phyloP scores from a whole-genome alignment of 1,139 yeast genomes.

The Taphrina sp. region DNA sequence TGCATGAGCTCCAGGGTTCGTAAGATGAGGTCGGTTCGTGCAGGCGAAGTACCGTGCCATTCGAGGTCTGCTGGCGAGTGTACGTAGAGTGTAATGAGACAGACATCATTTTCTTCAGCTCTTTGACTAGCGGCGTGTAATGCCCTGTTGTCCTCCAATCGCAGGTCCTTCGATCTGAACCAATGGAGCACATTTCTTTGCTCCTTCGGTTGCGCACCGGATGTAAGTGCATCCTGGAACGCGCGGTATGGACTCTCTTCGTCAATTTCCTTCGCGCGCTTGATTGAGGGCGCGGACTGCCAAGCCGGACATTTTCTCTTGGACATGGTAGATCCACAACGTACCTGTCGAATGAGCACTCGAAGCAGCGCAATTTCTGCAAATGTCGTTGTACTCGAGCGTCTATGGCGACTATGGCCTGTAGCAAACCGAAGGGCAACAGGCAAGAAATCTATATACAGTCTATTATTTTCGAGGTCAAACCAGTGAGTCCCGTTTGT shows the following conservation, averaged over 20 bases:
- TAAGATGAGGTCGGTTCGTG: constrained; percentile 48
- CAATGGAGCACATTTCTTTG: constrained; percentile 46
- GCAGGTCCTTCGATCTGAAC: constrained; percentile 49
- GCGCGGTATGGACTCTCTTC: constrained; percentile 15
- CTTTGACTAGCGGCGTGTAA: constrained; percentile 46
- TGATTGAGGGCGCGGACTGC: constrained; percentile 26
- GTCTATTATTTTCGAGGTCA: too few relatives aligned
- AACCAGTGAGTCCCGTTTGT: too few relatives aligned
- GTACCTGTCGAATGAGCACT: neutral
- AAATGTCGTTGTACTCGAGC: too few relatives aligned
- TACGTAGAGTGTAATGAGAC: constrained; percentile 48
- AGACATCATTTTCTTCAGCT: constrained; percentile 42
- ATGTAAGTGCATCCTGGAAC: constrained; percentile 10
- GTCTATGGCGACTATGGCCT: too few relatives aligned
- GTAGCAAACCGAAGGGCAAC: too few relatives aligned
- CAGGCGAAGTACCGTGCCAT: constrained; percentile 50
- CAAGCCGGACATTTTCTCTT: constrained; percentile 25
- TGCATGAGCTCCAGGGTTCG: constrained; percentile 45
- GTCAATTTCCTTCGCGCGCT: constrained; percentile 29
- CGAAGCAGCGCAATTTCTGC: too few relatives aligned
- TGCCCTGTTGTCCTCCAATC: constrained; percentile 49
- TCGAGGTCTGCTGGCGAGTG: constrained; percentile 48
- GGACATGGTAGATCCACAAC: constrained; percentile 13
- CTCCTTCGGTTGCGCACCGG: constrained; percentile 14
- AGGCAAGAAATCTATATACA: too few relatives aligned